phyloP scores from a whole-genome alignment of 208 protist species.

The Crithidia sp. region DNA sequence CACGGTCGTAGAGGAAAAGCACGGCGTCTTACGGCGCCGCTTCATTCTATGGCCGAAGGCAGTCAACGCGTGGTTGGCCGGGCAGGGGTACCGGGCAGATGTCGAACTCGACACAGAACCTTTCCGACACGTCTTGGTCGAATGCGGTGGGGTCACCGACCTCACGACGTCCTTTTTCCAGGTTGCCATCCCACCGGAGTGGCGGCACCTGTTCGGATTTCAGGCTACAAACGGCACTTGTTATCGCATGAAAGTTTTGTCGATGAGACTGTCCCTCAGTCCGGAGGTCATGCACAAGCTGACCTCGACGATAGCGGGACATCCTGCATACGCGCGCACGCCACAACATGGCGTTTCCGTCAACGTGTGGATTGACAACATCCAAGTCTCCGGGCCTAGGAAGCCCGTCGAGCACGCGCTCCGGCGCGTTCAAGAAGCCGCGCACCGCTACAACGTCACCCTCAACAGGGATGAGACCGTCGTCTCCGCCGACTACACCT shows the following conservation, averaged over 20 bases:
- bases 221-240: background rate
- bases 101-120: background rate
- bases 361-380: conserved; percentile 42
- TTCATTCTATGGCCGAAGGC: conserved; percentile 29
- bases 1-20: conserved; percentile 29
- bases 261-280: conserved; percentile 32
- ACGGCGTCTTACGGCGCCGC: conserved; percentile 3
- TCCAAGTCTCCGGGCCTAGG: conserved; percentile 27
- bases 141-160: conserved; percentile 20
- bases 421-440: conserved; percentile 7
- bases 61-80: conserved; percentile 11
- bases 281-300: conserved; percentile 38
- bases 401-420: conserved; percentile 11
- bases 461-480: conserved; percentile 25
- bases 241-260: conserved; percentile 27
- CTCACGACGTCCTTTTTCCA: conserved; percentile 32
- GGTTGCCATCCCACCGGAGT: background rate
- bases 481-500: conserved; percentile 24
- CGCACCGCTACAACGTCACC: background rate
- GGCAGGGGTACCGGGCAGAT: conserved; percentile 1
- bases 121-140: background rate
- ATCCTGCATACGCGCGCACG: conserved; percentile 3
- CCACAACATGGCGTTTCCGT: conserved; percentile 10
- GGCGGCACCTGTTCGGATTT: conserved; percentile 10
- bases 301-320: conserved; percentile 25